These are phyloP conservation scores for Stachybotrys echinatus DNA, from an alignment of 2,329 filamentous ascomycete genomes.

Conservation along the genomic window DNA sequence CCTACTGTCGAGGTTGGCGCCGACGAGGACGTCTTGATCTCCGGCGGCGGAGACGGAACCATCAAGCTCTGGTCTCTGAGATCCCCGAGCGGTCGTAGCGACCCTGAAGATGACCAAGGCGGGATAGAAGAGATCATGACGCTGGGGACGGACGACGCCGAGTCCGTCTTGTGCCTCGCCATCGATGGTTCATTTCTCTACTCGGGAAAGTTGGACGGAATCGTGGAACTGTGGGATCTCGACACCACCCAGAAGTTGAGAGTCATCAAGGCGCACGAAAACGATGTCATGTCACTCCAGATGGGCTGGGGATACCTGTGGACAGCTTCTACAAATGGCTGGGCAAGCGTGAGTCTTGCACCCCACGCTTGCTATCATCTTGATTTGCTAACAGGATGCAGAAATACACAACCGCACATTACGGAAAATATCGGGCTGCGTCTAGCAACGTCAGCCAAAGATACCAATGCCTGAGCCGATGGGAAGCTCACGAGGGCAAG, in stretches of 20 bases:
- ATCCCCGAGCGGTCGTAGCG: conserved; percentile 14
- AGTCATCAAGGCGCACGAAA: conserved; percentile 74
- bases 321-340: conserved; percentile 85
- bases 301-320: conserved; percentile 83
- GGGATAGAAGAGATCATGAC: conserved; percentile 66
- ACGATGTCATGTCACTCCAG: conserved; percentile 80
- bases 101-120: conserved; percentile 41
- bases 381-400: conserved; percentile 17
- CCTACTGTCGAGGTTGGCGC: conserved; percentile 60
- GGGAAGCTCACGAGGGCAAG: conserved; percentile 81
- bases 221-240: conserved; percentile 94
- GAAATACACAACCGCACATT: conserved; percentile 64
- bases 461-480: conserved; percentile 72
- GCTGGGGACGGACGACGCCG: conserved; percentile 55
- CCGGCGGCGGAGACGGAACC: conserved; percentile 86
- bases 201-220: conserved; percentile 78
- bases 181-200: conserved; percentile 91
- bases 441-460: conserved; percentile 63
- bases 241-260: conserved; percentile 88
- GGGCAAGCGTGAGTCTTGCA: conserved; percentile 62
- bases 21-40: conserved; percentile 78
- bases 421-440: conserved; percentile 48
- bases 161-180: conserved; percentile 70
- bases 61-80: conserved; percentile 86
- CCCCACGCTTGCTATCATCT: background rate